Conservation (phyloP, 371 early-diverging fungal species). For the Actinomucor elegans region DNA sequence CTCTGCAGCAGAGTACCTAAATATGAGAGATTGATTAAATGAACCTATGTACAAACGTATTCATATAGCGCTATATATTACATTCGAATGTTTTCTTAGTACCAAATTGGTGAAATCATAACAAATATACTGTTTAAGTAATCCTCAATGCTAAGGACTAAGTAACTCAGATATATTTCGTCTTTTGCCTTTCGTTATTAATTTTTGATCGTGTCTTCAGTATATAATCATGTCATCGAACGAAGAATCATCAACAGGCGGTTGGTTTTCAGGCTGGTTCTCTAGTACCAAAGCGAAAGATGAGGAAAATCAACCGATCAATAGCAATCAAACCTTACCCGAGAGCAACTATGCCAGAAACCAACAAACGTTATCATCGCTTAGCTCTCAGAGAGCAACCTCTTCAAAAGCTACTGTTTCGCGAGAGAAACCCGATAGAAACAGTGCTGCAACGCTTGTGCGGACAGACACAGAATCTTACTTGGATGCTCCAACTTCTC, state of each 20-base stretch:
- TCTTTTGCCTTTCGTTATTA: too few relatives aligned
- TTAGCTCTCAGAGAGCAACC: conserved; percentile 10
- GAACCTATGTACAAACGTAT: too few relatives aligned
- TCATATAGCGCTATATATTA: too few relatives aligned
- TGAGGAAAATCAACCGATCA: conserved; percentile 2
- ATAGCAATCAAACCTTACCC: background rate
- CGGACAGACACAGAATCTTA: conserved; percentile 19
- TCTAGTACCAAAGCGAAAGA: background rate
- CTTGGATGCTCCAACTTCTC: conserved; percentile 16
- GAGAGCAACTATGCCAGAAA: conserved; percentile 15
- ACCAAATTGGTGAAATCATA: conserved; percentile 4
- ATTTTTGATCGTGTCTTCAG: too few relatives aligned
- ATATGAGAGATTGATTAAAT: too few relatives aligned
- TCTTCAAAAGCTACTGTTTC: background rate
- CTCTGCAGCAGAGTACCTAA: too few relatives aligned
- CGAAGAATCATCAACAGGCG: too few relatives aligned
- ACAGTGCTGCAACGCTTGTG: conserved; percentile 12
- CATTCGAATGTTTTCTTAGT: too few relatives aligned
- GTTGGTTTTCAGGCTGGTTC: conserved; percentile 23
- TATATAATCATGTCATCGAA: too few relatives aligned
- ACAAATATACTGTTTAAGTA: too few relatives aligned
- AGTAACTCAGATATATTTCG: too few relatives aligned
- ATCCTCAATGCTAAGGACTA: too few relatives aligned
- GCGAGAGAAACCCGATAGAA: background rate
- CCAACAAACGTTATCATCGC: conserved; percentile 18